Conservation (phyloP, 2,329 filamentous ascomycete genomes). For the Ophiostoma pallidulum region DNA sequence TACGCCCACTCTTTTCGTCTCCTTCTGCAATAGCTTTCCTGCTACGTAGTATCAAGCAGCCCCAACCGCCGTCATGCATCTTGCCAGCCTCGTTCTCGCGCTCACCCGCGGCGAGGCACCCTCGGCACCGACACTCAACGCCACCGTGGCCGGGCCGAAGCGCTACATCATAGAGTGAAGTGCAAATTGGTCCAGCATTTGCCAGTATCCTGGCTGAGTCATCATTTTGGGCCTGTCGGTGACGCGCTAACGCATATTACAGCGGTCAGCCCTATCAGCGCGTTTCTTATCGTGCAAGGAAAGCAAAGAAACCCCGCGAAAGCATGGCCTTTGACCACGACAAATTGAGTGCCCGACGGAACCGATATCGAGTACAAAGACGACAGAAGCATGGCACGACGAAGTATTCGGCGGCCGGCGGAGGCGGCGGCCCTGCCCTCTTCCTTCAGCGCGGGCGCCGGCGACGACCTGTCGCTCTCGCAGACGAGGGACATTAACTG, state of each 20-base stretch:
- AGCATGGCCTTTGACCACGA: no score
- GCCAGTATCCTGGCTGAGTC: no score
- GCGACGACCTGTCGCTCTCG: conserved; percentile 20
- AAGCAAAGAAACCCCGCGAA: no score
- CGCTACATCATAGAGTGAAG: conserved; percentile 10
- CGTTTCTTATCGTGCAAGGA: no score
- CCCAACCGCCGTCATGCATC: background rate
- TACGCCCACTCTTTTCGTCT: background rate
- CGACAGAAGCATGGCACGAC: background rate
- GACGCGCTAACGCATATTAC: no score
- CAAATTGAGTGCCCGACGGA: no score
- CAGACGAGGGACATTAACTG: conserved; percentile 12
- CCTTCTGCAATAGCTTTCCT: background rate
- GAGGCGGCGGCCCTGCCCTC: background rate
- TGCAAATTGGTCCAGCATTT: no score
- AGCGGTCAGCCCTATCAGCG: no score
- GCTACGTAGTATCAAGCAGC: background rate
- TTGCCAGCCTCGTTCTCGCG: background rate
- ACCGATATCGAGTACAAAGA: no score
- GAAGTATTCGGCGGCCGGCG: background rate
- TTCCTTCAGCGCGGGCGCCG: background rate
- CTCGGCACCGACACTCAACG: background rate
- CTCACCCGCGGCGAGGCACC: background rate
- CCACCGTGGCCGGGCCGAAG: background rate
- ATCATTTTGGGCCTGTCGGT: no score